phyloP scores from a whole-genome alignment of 768 basidiomycete species.

The Neoboletus brunneissimus region DNA sequence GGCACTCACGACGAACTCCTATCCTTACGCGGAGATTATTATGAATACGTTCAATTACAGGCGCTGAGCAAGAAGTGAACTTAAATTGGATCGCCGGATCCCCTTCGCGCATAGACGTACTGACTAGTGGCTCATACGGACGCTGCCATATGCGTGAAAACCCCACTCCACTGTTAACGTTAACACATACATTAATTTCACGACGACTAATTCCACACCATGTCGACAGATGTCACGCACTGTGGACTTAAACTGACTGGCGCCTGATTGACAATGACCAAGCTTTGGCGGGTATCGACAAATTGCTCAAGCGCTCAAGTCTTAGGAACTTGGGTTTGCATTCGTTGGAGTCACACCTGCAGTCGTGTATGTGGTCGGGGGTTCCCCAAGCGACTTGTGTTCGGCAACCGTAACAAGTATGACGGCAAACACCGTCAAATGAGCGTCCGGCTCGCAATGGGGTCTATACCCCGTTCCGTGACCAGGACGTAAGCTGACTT shows the following conservation, averaged over 20 bases:
- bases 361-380: conserved; percentile 69
- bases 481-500: conserved; percentile 5
- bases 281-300: conserved; percentile 88
- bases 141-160: neutral
- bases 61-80: conserved; percentile 48
- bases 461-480: conserved; percentile 38
- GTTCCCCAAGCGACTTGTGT: conserved; percentile 49
- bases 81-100: neutral
- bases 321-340: conserved; percentile 93
- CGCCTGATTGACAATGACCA: conserved; percentile 86
- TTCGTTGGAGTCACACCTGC: conserved; percentile 95
- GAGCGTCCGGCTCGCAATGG: conserved; percentile 68
- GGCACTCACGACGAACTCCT: conserved; percentile 88
- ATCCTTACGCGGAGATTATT: conserved; percentile 63
- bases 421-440: conserved; percentile 55
- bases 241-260: neutral
- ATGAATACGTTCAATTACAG: conserved; percentile 87
- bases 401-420: conserved; percentile 48
- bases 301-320: conserved; percentile 63
- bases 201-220: neutral
- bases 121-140: neutral
- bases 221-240: neutral
- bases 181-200: neutral
- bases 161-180: neutral
- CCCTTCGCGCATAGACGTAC: neutral